Conservation (phyloP, 2,329 filamentous ascomycete genomes). For the Cladosporium cucumerinum region DNA sequence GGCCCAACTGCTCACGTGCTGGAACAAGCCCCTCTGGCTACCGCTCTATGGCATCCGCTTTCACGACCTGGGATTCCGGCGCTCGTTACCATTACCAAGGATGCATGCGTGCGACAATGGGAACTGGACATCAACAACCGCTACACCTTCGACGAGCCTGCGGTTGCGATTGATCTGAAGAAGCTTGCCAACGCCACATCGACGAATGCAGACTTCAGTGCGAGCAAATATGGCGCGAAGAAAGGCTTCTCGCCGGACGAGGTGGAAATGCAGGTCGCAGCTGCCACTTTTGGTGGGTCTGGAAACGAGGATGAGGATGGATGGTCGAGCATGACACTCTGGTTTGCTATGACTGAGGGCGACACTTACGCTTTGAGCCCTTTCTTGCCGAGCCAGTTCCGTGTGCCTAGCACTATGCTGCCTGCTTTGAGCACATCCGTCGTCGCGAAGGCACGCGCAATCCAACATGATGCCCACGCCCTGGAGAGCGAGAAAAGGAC, state of each 20-base stretch:
- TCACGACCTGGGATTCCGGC: constrained; percentile 71
- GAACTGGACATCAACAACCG: constrained; percentile 80
- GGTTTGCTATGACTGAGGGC: constrained; percentile 91
- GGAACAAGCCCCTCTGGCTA: constrained; percentile 74
- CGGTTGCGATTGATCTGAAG: constrained; percentile 80
- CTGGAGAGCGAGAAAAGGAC: constrained; percentile 45
- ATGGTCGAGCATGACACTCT: constrained; percentile 95
- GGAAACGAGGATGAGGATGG: constrained; percentile 57
- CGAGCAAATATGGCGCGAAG: constrained; percentile 68
- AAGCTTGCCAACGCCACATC: constrained; percentile 83
- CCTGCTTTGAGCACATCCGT: constrained; percentile 81
- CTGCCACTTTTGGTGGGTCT: constrained; percentile 80
- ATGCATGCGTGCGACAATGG: constrained; percentile 87
- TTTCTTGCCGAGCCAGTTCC: constrained; percentile 82
- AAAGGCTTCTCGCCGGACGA: constrained; percentile 84
- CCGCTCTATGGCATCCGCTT: constrained; percentile 87
- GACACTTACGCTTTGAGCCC: constrained; percentile 93
- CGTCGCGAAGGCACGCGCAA: constrained; percentile 62
- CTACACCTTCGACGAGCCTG: constrained; percentile 81
- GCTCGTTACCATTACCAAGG: constrained; percentile 81
- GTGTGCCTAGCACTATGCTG: constrained; percentile 66
- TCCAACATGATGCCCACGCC: constrained; percentile 41
- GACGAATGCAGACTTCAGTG: constrained; percentile 77
- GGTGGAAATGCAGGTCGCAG: constrained; percentile 90
- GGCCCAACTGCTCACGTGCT: constrained; percentile 89